Base-by-base conservation (phyloP, 2,329 filamentous ascomycete species). In the Pseudogymnoascus sp. region DNA sequence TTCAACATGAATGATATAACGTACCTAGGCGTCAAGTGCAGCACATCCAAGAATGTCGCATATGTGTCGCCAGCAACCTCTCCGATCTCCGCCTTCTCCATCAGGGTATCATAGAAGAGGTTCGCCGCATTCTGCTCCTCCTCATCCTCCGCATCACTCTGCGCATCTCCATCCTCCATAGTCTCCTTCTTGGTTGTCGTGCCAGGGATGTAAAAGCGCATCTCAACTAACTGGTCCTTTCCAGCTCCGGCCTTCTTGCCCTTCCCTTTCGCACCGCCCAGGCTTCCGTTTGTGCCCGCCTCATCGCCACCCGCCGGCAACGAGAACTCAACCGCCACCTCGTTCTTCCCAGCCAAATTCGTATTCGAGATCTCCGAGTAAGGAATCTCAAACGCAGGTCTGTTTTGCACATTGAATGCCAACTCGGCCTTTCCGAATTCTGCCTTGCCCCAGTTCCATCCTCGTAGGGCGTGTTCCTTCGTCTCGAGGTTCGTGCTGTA, bases 381-480 rank as follows among this genome's bases (percentile, higher is more conserved):
- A 10, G 95, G 92, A 4, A 99, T 87, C 75, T 97, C 94, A 74
- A 99, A 99, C 4, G 93, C 90, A 2, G 94, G 94, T 69, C 92
- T 86, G 75, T 97, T 99, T 73, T 96, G 92, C 37, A 99, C 94
- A 74, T 92, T 97, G 81, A 99, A 99, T 31, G 90, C 84, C 61
- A 99, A 84, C 78, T 99, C 94, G 61, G 92, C 88, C 76, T 97
- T 96, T 64, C 89, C 88, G 73, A 99, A 96, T 71, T 99, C 94
- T 66, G 91, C 90, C 77, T 97, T 99, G 70, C 94, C 94, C 95
- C 94, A 99, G 74, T 99, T 99, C 94, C 94, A 99, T 62, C 94
- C 94, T 68, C 94, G 86, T 63, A 99, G 79, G 24, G 94, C 92
- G 75, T 97, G 94, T 76, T 99, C 94, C 75, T 90, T 91, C 74